Evolutionary conservation across 306 rosid genomes (phyloP), one percentile per base, ranked within the genome.

Genomic region (Lagenaria siceraria): DNA sequence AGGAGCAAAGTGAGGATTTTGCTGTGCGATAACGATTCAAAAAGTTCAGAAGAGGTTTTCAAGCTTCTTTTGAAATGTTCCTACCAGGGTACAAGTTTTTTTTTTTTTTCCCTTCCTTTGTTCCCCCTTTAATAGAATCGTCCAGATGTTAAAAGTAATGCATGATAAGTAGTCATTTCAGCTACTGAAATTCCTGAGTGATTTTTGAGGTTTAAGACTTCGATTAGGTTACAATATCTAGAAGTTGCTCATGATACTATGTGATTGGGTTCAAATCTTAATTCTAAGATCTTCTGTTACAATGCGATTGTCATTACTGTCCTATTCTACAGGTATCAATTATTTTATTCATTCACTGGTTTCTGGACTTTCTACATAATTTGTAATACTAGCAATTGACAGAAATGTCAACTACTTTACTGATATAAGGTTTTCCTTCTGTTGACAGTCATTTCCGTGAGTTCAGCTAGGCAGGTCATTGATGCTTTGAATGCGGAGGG

Each of bases 401-500:
- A 46, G 17, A 18, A 73, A 73, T 17, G 46, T 15, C 10, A 29
- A 19, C 17, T 73, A 17, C 58, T 48, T 14, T 9, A 73, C 3
- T 73, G 61, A 73, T 51, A 18, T 18, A 15, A 27, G 42, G 61
- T 72, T 51, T 49, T 51, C 38, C 29, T 51, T 73, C 29, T 6
- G 75, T 69, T 33, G 42, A 51, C 91, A 96, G 98, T 96, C 77
- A 91, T 83, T 53, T 83, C 88, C 3, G 97, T 90, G 60, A 96
- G 69, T 85, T 92, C 98, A 51, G 89, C 96, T 25, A 87, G 98
- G 68, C 97, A 96, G 81, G 96, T 96, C 43, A 96, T 96, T 76
- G 97, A 90, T 82, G 99, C 99, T 40, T 82, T 96, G 87, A 96
- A 92, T 86, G 99, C 96, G 2, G 98, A 92, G 78, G 97, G 97